phyloP scores from a whole-genome alignment of 176 grass and related monocot genomes.

The Raddia distichophylla region DNA sequence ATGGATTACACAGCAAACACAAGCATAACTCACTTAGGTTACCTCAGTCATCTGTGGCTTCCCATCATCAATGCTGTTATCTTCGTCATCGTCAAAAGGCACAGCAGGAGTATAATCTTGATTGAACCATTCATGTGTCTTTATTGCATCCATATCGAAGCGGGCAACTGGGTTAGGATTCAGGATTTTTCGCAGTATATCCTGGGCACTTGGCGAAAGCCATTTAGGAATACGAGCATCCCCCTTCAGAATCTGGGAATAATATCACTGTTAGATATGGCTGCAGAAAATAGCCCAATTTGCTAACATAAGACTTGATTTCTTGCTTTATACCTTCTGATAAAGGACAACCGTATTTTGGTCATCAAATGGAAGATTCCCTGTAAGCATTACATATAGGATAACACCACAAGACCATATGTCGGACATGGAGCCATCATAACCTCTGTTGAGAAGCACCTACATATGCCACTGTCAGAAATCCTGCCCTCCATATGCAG shows the following conservation, averaged over 20 bases:
- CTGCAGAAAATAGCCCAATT: constrained; percentile 4
- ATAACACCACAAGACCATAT: constrained; percentile 96
- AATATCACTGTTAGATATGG: constrained; percentile 34
- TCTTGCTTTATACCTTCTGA: constrained; percentile 59
- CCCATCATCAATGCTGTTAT: constrained; percentile 33
- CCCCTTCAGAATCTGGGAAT: constrained; percentile 69
- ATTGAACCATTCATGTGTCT: constrained; percentile 80
- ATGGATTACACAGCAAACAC: constrained; percentile 29
- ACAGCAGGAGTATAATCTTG: constrained; percentile 68
- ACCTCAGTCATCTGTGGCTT: constrained; percentile 58
- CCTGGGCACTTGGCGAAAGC: constrained; percentile 74
- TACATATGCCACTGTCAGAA: constrained; percentile 43
- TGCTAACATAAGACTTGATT: background rate
- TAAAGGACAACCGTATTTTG: constrained; percentile 75
- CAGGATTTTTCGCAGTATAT: constrained; percentile 71
- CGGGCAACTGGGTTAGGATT: constrained; percentile 78
- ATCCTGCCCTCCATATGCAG: constrained; percentile 15
- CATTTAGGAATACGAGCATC: constrained; percentile 83
- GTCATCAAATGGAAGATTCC: constrained; percentile 82
- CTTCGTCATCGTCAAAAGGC: constrained; percentile 67
- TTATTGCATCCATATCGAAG: constrained; percentile 71
- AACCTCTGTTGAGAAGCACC: constrained; percentile 92
- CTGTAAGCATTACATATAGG: constrained; percentile 90
- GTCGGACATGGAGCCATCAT: constrained; percentile 82
- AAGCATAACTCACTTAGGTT: constrained; percentile 10